Percentiles rank a stretch among this genome's conserved stretches.
phyloP scores from a whole-genome alignment of 345 rosid genomes.

The Balakata baccata region DNA sequence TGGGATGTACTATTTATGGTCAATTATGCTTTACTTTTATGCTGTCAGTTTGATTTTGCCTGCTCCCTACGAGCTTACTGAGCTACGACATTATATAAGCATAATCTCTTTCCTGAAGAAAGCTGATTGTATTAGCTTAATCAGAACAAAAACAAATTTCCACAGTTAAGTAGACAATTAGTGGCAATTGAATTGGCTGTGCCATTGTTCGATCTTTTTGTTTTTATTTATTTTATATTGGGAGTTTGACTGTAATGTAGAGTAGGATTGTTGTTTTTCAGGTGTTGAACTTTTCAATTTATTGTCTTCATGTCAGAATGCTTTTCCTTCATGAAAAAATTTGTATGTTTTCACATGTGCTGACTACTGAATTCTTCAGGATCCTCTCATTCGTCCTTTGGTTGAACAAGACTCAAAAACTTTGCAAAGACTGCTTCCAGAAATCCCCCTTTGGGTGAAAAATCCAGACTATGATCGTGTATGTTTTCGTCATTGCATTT shows the following conservation, averaged over 20 bases:
- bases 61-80: background rate
- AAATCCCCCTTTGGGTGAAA: constrained; percentile 36
- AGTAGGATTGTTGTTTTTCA: background rate
- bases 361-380: constrained; percentile 20
- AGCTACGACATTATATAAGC: background rate
- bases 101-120: background rate
- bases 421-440: constrained; percentile 28
- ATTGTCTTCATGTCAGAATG: background rate
- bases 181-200: background rate
- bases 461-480: constrained; percentile 34
- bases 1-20: background rate
- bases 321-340: background rate
- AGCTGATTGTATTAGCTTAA: background rate
- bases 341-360: background rate
- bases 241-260: background rate
- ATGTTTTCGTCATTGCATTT: constrained; percentile 26
- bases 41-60: constrained; percentile 3
- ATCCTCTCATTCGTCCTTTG: constrained; percentile 31
- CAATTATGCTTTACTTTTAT: background rate
- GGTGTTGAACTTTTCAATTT: background rate
- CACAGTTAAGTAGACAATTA: background rate
- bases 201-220: background rate
- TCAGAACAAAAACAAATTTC: background rate
- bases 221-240: background rate
- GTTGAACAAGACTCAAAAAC: constrained; percentile 30